phyloP scores from a whole-genome alignment of 148 eudicot species.

The Nyssa sinensis region DNA sequence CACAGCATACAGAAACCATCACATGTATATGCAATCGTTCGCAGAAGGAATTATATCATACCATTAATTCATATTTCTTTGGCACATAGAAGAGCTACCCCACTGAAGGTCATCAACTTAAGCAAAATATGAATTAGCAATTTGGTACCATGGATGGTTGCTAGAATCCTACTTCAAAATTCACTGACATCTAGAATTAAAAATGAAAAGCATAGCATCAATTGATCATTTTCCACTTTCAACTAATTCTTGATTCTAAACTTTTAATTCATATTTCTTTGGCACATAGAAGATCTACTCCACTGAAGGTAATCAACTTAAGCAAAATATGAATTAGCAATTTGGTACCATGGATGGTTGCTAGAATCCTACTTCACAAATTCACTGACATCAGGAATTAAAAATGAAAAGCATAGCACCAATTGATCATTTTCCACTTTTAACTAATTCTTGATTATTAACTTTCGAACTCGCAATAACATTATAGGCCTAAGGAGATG shows the following conservation, averaged over 20 bases:
- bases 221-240: background rate
- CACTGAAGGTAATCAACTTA: too few relatives aligned
- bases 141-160: background rate
- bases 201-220: background rate
- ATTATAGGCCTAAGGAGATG: background rate
- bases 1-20: conserved; percentile 17
- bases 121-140: background rate
- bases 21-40: conserved; percentile 16
- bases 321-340: background rate
- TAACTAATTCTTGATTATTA: background rate
- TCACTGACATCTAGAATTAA: background rate
- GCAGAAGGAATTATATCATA: background rate
- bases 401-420: background rate
- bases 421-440: background rate
- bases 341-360: background rate
- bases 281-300: too few relatives aligned
- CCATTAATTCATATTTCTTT: background rate
- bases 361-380: background rate
- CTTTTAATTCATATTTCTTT: too few relatives aligned
- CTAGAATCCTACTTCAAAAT: background rate
- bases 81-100: background rate
- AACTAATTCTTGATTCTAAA: background rate
- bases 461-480: background rate
- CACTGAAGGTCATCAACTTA: background rate
- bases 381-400: background rate